Evolutionary conservation across 2,329 filamentous ascomycete species (phyloP).

Genomic region (Leptographium flavum): DNA sequence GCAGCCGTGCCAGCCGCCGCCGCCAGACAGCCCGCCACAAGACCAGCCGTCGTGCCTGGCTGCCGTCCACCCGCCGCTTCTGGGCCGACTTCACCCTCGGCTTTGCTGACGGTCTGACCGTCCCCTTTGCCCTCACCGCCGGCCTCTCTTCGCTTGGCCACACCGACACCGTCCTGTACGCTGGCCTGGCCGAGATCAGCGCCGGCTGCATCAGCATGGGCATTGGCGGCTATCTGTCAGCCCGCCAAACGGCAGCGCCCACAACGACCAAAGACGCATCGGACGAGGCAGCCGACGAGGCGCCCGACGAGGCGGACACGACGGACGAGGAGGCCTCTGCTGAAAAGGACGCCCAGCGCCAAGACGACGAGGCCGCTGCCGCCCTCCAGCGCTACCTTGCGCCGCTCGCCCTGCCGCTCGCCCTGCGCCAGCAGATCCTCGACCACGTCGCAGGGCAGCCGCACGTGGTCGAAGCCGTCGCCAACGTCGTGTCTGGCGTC

Average conservation of each 20-base stretch:
- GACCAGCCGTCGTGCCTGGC: neutral
- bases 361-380: neutral
- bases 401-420: constrained; percentile 10
- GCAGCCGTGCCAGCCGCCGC: neutral
- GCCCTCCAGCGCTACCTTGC: constrained; percentile 10
- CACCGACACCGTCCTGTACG: constrained; percentile 49
- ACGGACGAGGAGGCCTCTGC: constrained; percentile 14
- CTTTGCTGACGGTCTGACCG: constrained; percentile 59
- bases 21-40: neutral
- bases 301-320: too few species aligned
- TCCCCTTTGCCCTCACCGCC: constrained; percentile 61
- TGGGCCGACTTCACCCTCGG: constrained; percentile 56
- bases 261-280: too few species aligned
- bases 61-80: constrained; percentile 23
- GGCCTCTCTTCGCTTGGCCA: constrained; percentile 48
- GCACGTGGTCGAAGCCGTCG: neutral
- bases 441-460: constrained; percentile 8
- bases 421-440: constrained; percentile 10
- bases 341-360: neutral
- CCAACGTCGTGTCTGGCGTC: too few species aligned
- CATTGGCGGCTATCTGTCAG: constrained; percentile 54
- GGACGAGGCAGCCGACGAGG: too few species aligned
- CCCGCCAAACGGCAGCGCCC: constrained; percentile 17
- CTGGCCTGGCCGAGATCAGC: constrained; percentile 55
- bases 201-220: constrained; percentile 63